Evolutionary conservation across 1,284 basidiomycete genomes (phyloP), one percentile per base, ranked within the genome.

Genomic region (Volvariella volvacea): DNA sequence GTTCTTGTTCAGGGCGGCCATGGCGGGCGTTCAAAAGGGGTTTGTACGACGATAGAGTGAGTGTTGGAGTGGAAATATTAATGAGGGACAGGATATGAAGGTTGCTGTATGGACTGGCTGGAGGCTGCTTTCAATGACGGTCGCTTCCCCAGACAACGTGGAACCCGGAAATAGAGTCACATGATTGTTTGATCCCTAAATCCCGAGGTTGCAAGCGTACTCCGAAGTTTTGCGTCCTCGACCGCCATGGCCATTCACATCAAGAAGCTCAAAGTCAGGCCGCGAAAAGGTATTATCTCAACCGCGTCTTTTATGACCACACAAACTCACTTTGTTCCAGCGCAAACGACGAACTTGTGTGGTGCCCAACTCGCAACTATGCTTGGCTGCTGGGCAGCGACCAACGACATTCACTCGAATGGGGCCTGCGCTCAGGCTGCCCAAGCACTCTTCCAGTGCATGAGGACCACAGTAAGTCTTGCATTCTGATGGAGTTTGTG

Each of bases 341-440:
- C 55, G 83, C 80, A 59, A 17, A 64, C 73, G 39, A 67, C 73
- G 37, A 78, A 76, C 40, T 73, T 87, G 49, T 92, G 91, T 60
- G 80, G 80, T 12, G 66, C 78, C 20, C 85, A 93, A 63, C 74
- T 96, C 47, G 74, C 83, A 9, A 68, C 80, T 42, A 88, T 97
- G 83, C 78, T 97, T 31, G 81, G 83, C 39, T 97, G 93, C 66
- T 95, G 91, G 89, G 90, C 92, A n/a, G 82, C 86, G 14, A 76
- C 80, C 2, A 70, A 73, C 22, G 92, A 96, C 62, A 51, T 88
- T 22, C 73, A 76, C 53, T 83, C 80, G 17, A 67, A 70, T 8
- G 70, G 70, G 1, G 54, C 66, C 20, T 97, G 93, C 62, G 74
- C 77, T 47, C 71, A 77, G 12, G 67, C 76, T 14, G 84, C 92